Evolutionary conservation across 2,329 filamentous ascomycete species (phyloP).

Genomic region (Penicillium frequentans): DNA sequence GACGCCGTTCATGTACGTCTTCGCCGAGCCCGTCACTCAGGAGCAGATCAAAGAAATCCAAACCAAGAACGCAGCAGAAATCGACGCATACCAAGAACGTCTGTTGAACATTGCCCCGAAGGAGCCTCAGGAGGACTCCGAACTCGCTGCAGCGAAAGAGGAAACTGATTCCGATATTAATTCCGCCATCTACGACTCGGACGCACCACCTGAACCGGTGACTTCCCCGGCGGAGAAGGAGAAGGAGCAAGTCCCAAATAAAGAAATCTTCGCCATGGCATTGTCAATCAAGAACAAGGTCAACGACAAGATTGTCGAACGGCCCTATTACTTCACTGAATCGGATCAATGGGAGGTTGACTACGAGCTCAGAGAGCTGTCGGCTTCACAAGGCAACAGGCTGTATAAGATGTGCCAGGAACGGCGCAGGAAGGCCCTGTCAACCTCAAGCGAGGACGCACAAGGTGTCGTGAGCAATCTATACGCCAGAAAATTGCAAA

Average conservation of each 20-base stretch:
- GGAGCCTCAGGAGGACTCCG: conserved; percentile 18
- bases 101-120: conserved; percentile 36
- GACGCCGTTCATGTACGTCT: conserved; percentile 78
- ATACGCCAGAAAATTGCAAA: conserved; percentile 43
- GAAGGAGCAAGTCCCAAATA: conserved; percentile 5
- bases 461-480: conserved; percentile 44
- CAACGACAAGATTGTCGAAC: conserved; percentile 62
- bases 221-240: neutral
- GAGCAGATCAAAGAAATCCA: conserved; percentile 75
- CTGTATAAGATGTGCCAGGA: conserved; percentile 60
- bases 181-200: neutral
- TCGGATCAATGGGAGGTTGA: conserved; percentile 69
- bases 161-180: neutral
- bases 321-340: conserved; percentile 54
- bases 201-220: neutral
- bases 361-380: conserved; percentile 70
- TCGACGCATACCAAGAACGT: conserved; percentile 67
- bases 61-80: conserved; percentile 60
- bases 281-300: conserved; percentile 72
- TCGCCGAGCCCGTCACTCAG: conserved; percentile 78
- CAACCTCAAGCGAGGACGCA: conserved; percentile 37
- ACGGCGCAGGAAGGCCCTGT: conserved; percentile 54
- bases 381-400: conserved; percentile 42
- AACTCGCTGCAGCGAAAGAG: conserved; percentile 1
- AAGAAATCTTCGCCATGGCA: conserved; percentile 64